phyloP scores from a whole-genome alignment of 176 grass and related monocot species.

The Bonia amplexicaulis region DNA sequence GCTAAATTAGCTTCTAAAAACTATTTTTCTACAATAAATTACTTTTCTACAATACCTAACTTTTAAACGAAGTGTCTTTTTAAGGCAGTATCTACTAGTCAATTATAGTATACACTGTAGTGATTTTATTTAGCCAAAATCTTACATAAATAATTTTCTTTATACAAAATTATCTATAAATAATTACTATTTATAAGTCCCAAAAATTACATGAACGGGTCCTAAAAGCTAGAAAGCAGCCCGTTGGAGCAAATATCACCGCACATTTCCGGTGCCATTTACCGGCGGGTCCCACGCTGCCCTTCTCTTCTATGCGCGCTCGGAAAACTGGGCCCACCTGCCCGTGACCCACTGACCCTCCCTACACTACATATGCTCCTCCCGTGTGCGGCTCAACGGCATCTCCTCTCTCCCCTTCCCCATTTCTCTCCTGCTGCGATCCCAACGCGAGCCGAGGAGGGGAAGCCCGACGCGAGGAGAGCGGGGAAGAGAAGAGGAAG shows the following conservation, averaged over 20 bases:
- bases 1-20: no score
- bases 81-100: no score
- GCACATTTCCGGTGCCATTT: neutral
- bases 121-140: no score
- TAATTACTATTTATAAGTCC: no score
- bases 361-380: neutral
- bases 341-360: constrained; percentile 12
- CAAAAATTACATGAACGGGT: no score
- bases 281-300: neutral
- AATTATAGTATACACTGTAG: no score
- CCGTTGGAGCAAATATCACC: neutral
- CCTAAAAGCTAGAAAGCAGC: no score
- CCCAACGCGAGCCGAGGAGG: neutral
- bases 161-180: no score
- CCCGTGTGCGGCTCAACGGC: neutral
- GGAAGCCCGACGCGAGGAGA: neutral
- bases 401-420: neutral
- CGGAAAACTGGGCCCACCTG: constrained; percentile 19
- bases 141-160: no score
- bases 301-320: neutral
- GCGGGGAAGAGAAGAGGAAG: constrained; percentile 26
- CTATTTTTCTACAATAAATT: no score
- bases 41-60: no score
- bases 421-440: constrained; percentile 25
- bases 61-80: no score